Conservation (phyloP, 768 basidiomycete species). For the Boletus huronensis region DNA sequence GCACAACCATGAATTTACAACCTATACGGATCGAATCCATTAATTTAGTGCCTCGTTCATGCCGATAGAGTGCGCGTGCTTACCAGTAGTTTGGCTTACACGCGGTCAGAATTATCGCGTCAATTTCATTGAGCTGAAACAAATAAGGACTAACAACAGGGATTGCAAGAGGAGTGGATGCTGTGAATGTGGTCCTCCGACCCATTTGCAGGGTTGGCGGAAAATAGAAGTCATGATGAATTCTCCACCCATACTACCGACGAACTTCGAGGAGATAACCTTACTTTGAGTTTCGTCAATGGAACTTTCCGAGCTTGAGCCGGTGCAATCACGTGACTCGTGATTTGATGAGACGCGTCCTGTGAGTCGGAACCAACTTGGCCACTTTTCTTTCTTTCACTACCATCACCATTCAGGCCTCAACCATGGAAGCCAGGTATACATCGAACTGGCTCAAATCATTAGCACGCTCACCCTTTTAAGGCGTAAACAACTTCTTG, state of each 20-base stretch:
- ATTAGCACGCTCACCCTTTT: not conserved
- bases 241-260: conserved; percentile 26
- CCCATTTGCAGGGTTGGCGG: not conserved
- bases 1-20: not conserved
- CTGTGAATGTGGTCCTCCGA: not conserved
- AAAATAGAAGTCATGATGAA: not conserved
- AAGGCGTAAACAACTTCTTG: conserved; percentile 28
- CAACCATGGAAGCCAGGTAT: conserved; percentile 29
- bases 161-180: not conserved
- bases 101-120: not conserved
- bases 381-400: not conserved
- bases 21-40: not conserved
- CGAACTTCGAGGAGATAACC: not conserved
- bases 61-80: not conserved
- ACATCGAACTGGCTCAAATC: not conserved
- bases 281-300: not conserved
- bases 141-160: not conserved
- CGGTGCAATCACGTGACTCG: conserved; percentile 16
- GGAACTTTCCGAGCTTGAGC: too few relatives aligned
- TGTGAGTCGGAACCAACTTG: conserved; percentile 7
- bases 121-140: not conserved
- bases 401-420: not conserved
- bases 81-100: not conserved
- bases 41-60: not conserved
- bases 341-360: conserved; percentile 21